Evolutionary conservation across 139 green algal genomes (phyloP), one percentile per base, ranked within the genome.

Genomic region (Chlorella sp.): DNA sequence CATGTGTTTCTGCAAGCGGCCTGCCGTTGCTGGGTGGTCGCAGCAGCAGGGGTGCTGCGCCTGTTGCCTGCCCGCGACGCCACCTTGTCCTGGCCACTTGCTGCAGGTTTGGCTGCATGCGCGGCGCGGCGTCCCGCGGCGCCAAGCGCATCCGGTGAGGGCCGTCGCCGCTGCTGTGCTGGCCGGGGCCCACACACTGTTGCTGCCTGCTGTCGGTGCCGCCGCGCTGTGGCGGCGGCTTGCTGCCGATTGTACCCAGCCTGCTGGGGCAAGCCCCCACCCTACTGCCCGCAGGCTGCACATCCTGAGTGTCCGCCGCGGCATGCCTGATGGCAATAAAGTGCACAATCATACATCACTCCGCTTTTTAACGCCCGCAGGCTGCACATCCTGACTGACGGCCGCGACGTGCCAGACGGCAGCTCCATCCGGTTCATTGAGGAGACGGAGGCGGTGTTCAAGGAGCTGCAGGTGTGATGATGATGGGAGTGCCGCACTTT

Each of bases 301-400:
- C 90, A 83, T 97, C 32, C 94, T 99, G 19, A 98, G 94, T 19
- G 96, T 98, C 84, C 96, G 96, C 13, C 93, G 96, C 17, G 96
- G 99, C 87, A 96, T 98, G 38, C 93, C 95, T 19, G 96, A 98
- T 80, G 95, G 96, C 84, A 93, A n/a, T n/a, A n/a, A n/a, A n/a
- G n/a, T n/a, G n/a, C n/a, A n/a, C n/a, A n/a, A n/a, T n/a, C n/a
- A n/a, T n/a, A n/a, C n/a, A 5, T 5, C 19, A 44, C 32, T 20
- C 13, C 16, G 16, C 16, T 36, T 30, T 14, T 7, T 11, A 28
- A 3, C 16, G 14, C 51, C 34, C 5, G 46, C 77, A 83, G 77
- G 36, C 73, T 98, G 83, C 96, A 99, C 90, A 82, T 98, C 30
- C 94, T 99, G 20, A 98, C 95, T 17, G 96, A 99, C 84, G 96